phyloP scores from a whole-genome alignment of 169 alveolate genomes.

The Cryptosporidium viatorum region DNA sequence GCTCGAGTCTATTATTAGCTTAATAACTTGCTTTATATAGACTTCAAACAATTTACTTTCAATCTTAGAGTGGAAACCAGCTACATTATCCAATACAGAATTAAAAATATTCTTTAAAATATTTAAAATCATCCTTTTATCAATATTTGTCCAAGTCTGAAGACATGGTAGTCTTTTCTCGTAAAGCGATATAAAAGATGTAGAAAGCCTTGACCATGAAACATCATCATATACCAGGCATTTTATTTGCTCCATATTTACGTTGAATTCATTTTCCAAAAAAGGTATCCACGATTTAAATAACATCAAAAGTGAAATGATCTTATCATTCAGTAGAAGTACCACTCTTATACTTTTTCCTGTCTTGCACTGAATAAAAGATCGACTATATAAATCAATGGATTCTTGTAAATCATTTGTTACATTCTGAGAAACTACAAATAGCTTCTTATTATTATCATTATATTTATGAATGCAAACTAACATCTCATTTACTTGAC shows the following conservation, averaged over 20 bases:
- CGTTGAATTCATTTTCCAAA: constrained; percentile 41
- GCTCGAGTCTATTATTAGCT: constrained; percentile 33
- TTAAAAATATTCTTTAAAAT: constrained; percentile 43
- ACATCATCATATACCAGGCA: neutral
- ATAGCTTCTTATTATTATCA: constrained; percentile 1
- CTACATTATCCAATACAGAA: constrained; percentile 27
- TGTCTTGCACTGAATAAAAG: constrained; percentile 5
- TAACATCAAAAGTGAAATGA: constrained; percentile 18
- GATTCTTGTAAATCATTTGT: constrained; percentile 25
- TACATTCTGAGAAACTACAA: constrained; percentile 31
- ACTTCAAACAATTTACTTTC: neutral
- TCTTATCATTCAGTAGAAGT: constrained; percentile 31
- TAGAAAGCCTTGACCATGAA: constrained; percentile 21
- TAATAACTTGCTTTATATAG: neutral
- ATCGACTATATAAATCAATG: constrained; percentile 8
- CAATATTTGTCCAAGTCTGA: constrained; percentile 53
- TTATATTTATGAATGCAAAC: constrained; percentile 35
- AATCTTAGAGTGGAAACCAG: neutral
- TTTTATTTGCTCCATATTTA: constrained; percentile 27
- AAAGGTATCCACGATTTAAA: constrained; percentile 61
- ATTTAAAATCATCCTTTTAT: constrained; percentile 9
- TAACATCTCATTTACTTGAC: constrained; percentile 10
- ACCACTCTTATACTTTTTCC: neutral
- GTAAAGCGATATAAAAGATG: constrained; percentile 33
- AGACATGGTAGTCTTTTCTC: constrained; percentile 49